Percentiles rank a stretch among this genome's conserved stretches.
Evolutionary conservation across 108 stramenopile genomes (phyloP).

Genomic region (Epithemia pelagica): DNA sequence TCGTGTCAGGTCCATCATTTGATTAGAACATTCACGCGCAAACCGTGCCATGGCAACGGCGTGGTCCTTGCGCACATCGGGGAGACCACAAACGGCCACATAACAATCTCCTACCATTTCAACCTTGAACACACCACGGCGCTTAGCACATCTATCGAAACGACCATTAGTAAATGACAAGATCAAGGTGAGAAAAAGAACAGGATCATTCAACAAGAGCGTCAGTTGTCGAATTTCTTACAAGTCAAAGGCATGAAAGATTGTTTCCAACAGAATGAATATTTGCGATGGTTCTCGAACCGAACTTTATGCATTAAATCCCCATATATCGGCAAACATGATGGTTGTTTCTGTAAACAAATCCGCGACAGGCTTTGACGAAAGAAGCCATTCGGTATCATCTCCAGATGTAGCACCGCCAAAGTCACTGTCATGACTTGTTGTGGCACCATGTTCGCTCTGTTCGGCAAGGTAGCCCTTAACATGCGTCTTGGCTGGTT

Average conservation of each 20-base stretch:
- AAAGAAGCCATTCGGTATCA: background rate
- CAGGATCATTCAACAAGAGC: background rate
- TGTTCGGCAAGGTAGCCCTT: background rate
- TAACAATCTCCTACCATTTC: constrained; percentile 14
- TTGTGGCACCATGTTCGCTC: no score
- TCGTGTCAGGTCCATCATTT: constrained; percentile 1
- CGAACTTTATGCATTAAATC: constrained; percentile 12
- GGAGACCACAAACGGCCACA: constrained; percentile 8
- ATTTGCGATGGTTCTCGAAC: constrained; percentile 11
- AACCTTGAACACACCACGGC: constrained; percentile 9
- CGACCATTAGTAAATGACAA: no score
- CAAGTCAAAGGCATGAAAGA: constrained; percentile 9
- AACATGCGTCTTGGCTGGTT: background rate
- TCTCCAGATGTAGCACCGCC: background rate
- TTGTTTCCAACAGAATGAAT: constrained; percentile 7
- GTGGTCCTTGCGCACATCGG: constrained; percentile 9
- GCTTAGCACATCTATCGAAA: background rate
- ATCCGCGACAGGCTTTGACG: constrained; percentile 9
- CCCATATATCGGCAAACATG: constrained; percentile 10
- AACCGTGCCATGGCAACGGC: constrained; percentile 12
- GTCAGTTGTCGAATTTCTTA: no score
- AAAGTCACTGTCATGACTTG: no score
- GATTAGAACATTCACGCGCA: constrained; percentile 2
- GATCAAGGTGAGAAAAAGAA: no score
- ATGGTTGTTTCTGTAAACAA: constrained; percentile 9